Conservation (phyloP, 371 early-diverging fungal genomes). For the Mucor lusitanicus region DNA sequence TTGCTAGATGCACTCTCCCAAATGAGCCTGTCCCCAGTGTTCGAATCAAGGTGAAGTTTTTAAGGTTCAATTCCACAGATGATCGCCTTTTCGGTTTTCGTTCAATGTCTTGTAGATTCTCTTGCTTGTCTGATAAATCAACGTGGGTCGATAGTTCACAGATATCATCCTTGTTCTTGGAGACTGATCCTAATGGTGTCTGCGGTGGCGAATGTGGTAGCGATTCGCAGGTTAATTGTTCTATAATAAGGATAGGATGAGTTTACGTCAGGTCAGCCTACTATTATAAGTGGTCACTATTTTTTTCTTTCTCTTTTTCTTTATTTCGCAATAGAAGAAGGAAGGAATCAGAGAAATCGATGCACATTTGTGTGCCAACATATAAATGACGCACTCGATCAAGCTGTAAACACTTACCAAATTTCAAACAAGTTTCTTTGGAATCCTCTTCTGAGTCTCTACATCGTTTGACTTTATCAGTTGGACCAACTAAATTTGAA, state of each 20-base stretch:
- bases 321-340: neutral
- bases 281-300: neutral
- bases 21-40: conserved; percentile 94
- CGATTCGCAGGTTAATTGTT: conserved; percentile 25
- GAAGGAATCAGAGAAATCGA: neutral
- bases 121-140: conserved; percentile 12
- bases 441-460: conserved; percentile 6
- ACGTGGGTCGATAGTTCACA: conserved; percentile 18
- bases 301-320: neutral
- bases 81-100: conserved; percentile 13
- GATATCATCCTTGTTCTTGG: conserved; percentile 1
- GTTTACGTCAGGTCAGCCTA: neutral
- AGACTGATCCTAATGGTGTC: conserved; percentile 26
- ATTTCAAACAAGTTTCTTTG: conserved; percentile 14
- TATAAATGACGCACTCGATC: neutral
- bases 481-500: conserved; percentile 10
- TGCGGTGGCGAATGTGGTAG: conserved; percentile 30
- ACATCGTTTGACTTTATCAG: conserved; percentile 13
- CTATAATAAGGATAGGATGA: conserved; percentile 1
- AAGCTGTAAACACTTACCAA: conserved; percentile 10
- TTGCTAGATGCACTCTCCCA: conserved; percentile 89
- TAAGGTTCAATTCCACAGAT: conserved; percentile 15
- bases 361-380: neutral
- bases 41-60: conserved; percentile 26
- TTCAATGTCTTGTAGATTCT: neutral